A percentile compares a stretch with the other conserved stretches of the same genome.
phyloP scores from a whole-genome alignment of 768 basidiomycete species.

The Lactarius sp. region DNA sequence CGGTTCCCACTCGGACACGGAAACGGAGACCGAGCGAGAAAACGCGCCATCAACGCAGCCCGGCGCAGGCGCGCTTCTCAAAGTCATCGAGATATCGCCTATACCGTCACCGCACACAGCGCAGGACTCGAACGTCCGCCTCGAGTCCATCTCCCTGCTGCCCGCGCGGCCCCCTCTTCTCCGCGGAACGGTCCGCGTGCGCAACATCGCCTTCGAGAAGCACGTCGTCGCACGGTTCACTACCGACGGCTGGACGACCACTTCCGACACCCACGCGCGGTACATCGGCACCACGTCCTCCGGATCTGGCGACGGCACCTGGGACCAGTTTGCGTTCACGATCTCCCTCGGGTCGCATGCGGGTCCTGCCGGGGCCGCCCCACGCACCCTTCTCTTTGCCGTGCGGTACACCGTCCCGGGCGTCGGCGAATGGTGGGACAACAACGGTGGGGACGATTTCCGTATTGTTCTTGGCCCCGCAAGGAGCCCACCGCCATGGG shows the following conservation, averaged over 20 bases:
- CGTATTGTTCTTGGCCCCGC: neutral
- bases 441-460: slow-evolving; percentile 11
- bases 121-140: neutral
- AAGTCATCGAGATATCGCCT: neutral
- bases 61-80: neutral
- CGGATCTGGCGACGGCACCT: neutral
- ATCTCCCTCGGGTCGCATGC: neutral
- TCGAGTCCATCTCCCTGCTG: slow-evolving; percentile 8
- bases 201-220: slow-evolving; percentile 47
- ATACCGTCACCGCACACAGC: slow-evolving; percentile 6
- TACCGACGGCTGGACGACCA: slow-evolving; percentile 49
- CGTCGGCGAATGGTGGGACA: slow-evolving; percentile 20
- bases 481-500: neutral
- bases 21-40: slow-evolving; percentile 9
- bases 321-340: slow-evolving; percentile 15
- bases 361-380: neutral
- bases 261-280: slow-evolving; percentile 36
- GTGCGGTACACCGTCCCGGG: neutral
- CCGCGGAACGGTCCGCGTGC: slow-evolving; percentile 40
- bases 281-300: neutral
- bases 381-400: neutral
- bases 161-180: slow-evolving; percentile 25
- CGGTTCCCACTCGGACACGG: neutral
- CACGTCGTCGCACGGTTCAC: slow-evolving; percentile 46
- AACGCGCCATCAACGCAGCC: neutral